Conservation (phyloP, 371 early-diverging fungal species). For the Apophysomyces sp. region DNA sequence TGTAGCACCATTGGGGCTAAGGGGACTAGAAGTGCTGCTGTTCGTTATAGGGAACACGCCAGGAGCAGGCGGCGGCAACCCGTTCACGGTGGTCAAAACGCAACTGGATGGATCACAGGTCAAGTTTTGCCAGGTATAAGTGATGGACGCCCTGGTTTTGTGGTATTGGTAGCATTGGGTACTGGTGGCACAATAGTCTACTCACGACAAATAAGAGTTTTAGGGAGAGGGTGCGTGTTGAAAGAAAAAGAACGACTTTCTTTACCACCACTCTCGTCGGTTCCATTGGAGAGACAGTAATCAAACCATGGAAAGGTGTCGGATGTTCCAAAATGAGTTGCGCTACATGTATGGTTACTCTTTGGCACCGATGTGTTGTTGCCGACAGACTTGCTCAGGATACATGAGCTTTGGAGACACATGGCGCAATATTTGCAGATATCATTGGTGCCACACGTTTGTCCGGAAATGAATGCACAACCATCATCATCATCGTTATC, state of each 20-base stretch:
- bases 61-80: conserved; percentile 22
- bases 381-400: conserved; percentile 23
- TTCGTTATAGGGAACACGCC: conserved; percentile 8
- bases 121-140: conserved; percentile 38
- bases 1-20: neutral
- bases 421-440: conserved; percentile 50
- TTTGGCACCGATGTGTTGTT: neutral
- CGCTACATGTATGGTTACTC: conserved; percentile 18
- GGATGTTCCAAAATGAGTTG: conserved; percentile 27
- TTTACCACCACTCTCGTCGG: conserved; percentile 34
- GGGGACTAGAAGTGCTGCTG: neutral
- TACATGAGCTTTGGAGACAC: conserved; percentile 43
- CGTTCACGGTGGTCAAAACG: conserved; percentile 20
- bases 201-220: neutral
- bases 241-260: neutral
- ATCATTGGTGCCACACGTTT: conserved; percentile 32
- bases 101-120: conserved; percentile 38
- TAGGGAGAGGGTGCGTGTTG: neutral
- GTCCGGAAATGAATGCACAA: conserved; percentile 37
- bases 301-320: conserved; percentile 38
- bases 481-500: conserved; percentile 22
- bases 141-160: conserved; percentile 19
- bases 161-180: conserved; percentile 43
- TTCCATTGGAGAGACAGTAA: conserved; percentile 38
- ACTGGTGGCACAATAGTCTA: conserved; percentile 43